Evolutionary conservation across 306 rosid species (phyloP).

Genomic region (Trifolium subterraneum): DNA sequence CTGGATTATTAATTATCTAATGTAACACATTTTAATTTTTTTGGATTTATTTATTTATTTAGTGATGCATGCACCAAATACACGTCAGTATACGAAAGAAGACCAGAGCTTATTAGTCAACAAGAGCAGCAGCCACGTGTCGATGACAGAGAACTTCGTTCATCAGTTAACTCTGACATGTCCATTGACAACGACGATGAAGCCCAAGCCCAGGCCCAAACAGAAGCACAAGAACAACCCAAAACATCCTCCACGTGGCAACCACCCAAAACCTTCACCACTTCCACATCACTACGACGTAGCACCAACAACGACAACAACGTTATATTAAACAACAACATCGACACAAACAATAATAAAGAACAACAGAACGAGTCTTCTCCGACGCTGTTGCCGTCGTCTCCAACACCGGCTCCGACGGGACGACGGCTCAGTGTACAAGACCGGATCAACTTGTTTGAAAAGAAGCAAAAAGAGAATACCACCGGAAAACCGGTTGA

Average conservation of each 20-base stretch:
- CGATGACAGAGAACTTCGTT: slow-evolving; percentile 65
- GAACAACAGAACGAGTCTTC: slow-evolving; percentile 43
- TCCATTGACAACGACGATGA: slow-evolving; percentile 77
- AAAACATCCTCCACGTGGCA: slow-evolving; percentile 59
- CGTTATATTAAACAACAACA: neutral
- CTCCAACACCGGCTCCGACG: slow-evolving; percentile 46
- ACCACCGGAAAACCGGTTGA: slow-evolving; percentile 65
- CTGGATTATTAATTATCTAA: too few relatives aligned
- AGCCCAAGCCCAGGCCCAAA: slow-evolving; percentile 37
- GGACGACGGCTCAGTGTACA: slow-evolving; percentile 90
- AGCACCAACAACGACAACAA: slow-evolving; percentile 32
- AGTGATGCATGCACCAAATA: slow-evolving; percentile 81
- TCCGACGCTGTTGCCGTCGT: slow-evolving; percentile 12
- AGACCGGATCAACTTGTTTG: slow-evolving; percentile 94
- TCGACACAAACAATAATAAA: neutral
- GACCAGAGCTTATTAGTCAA: slow-evolving; percentile 53
- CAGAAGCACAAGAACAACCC: neutral
- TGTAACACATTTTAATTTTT: neutral
- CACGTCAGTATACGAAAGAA: slow-evolving; percentile 62
- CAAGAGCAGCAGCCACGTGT: slow-evolving; percentile 55
- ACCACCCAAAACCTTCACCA: slow-evolving; percentile 50
- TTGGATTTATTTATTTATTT: neutral
- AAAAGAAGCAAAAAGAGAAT: slow-evolving; percentile 91
- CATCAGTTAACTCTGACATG: slow-evolving; percentile 91
- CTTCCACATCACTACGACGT: slow-evolving; percentile 45